Evolutionary conservation across 1,284 basidiomycete genomes (phyloP).

Genomic region (Ceratobasidium sp.): DNA sequence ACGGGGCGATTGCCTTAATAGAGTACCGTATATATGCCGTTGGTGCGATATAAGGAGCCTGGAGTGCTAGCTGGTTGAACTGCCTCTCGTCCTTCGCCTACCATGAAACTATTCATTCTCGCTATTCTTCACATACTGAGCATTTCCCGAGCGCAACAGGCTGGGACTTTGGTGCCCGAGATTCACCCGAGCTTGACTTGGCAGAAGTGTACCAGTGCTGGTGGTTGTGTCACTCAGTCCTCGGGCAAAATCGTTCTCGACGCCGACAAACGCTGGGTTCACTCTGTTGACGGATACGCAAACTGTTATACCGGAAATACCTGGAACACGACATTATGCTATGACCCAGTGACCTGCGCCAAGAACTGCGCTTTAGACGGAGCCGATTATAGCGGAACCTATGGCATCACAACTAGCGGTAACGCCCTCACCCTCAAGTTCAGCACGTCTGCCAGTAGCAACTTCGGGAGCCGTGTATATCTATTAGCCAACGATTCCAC

Average conservation of each 20-base stretch:
- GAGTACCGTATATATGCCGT: no score
- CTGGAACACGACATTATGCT: constrained; percentile 58
- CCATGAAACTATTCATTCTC: background rate
- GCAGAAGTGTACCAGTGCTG: constrained; percentile 43
- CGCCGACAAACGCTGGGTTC: constrained; percentile 48
- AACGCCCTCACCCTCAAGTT: constrained; percentile 67
- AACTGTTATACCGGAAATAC: constrained; percentile 66
- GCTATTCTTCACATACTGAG: constrained; percentile 41
- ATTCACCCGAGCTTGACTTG: constrained; percentile 40
- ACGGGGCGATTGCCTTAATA: no score
- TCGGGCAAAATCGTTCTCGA: constrained; percentile 43
- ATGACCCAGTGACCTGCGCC: constrained; percentile 63
- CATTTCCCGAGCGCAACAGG: constrained; percentile 40
- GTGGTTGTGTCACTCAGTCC: constrained; percentile 38
- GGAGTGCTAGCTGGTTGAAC: no score
- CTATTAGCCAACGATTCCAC: constrained; percentile 61
- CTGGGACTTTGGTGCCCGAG: constrained; percentile 43
- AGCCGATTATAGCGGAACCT: constrained; percentile 67
- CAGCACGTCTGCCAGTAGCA: constrained; percentile 60
- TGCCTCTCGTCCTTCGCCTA: no score
- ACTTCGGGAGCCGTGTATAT: constrained; percentile 70
- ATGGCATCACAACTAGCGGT: constrained; percentile 64
- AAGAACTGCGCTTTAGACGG: constrained; percentile 70
- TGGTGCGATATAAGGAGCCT: no score
- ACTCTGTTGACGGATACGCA: constrained; percentile 29